Conservation (phyloP, 2,329 filamentous ascomycete species). For the Botrytis porri region DNA sequence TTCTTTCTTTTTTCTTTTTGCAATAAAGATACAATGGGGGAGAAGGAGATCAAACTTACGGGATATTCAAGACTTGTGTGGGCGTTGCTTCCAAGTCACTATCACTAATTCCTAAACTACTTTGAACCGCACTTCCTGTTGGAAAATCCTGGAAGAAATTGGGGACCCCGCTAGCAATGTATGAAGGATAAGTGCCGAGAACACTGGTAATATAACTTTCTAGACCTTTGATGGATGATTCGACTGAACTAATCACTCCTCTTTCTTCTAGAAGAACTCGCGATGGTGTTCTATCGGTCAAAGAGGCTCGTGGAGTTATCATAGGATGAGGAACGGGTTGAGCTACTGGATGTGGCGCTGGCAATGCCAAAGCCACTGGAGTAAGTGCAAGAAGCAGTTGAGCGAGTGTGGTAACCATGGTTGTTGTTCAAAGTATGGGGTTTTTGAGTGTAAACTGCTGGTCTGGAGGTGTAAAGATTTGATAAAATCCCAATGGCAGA, state of each 20-base stretch:
- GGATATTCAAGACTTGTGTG: constrained; percentile 69
- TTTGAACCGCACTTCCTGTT: constrained; percentile 57
- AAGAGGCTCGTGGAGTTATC: constrained; percentile 48
- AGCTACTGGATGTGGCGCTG: constrained; percentile 29
- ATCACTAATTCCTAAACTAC: constrained; percentile 57
- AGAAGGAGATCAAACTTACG: constrained; percentile 41
- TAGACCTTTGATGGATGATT: constrained; percentile 44
- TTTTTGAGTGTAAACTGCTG: neutral
- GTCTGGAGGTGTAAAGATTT: too few species aligned
- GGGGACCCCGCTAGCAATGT: constrained; percentile 61
- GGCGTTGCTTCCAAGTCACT: constrained; percentile 59
- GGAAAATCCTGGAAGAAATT: constrained; percentile 67
- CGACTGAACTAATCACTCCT: constrained; percentile 44
- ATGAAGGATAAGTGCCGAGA: constrained; percentile 56
- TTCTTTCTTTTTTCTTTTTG: neutral
- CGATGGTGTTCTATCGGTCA: constrained; percentile 40
- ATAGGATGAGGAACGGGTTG: constrained; percentile 41
- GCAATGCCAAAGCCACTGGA: constrained; percentile 30
- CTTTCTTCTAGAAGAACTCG: constrained; percentile 43
- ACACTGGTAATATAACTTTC: constrained; percentile 50
- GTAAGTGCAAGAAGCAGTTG: constrained; percentile 27
- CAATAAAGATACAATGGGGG: neutral
- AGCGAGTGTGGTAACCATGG: constrained; percentile 16
- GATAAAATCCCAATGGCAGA: neutral
- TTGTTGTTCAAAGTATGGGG: neutral